phyloP scores from a whole-genome alignment of 2,329 filamentous ascomycete species.

The Apiospora malaysiana region DNA sequence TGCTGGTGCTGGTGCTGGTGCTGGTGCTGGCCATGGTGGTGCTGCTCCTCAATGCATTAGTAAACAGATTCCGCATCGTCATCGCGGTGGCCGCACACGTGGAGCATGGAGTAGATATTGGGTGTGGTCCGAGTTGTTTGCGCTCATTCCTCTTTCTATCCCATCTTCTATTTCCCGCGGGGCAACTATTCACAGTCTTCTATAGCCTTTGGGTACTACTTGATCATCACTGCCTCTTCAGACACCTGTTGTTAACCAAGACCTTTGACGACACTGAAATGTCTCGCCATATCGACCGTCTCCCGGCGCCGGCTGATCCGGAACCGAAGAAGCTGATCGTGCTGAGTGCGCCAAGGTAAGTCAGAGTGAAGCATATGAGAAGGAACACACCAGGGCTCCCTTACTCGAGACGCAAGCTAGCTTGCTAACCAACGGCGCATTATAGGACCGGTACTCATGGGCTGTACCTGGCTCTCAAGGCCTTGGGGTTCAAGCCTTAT shows the following conservation, averaged over 20 bases:
- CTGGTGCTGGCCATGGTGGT: too few species aligned
- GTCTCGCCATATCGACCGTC: slow-evolving; percentile 42
- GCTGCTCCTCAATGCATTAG: neutral
- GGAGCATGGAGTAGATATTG: neutral
- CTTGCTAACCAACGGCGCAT: neutral
- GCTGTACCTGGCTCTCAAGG: slow-evolving; percentile 41
- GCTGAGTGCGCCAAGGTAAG: slow-evolving; percentile 45
- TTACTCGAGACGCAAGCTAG: neutral
- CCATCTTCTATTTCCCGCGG: neutral
- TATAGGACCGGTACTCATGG: slow-evolving; percentile 43
- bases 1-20: neutral
- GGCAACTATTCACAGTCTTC: neutral
- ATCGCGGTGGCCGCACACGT: neutral
- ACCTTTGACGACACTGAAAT: slow-evolving; percentile 29
- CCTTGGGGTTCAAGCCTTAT: slow-evolving; percentile 44
- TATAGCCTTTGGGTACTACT: neutral
- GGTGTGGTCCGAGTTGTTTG: neutral
- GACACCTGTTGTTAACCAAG: neutral
- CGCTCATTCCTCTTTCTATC: neutral
- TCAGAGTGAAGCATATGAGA: neutral
- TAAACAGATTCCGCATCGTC: neutral
- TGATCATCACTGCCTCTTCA: neutral
- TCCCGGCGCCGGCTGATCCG: slow-evolving; percentile 40
- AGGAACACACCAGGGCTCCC: neutral
- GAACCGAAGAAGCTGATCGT: slow-evolving; percentile 44